phyloP scores from a whole-genome alignment of 2,329 filamentous ascomycete species.

The Aspergillus novofumigatus region DNA sequence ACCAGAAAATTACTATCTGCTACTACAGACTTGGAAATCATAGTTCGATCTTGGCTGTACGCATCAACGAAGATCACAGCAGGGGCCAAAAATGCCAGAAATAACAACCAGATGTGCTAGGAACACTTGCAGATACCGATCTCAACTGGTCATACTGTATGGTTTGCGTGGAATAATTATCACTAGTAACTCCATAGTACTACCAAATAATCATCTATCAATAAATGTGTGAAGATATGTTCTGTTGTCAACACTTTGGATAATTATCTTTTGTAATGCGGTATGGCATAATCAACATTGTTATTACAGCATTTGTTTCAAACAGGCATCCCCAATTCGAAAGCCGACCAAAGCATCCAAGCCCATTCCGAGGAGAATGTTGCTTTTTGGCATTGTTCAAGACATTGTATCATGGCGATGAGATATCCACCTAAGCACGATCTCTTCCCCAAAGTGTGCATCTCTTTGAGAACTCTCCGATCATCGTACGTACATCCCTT shows the following conservation, averaged over 20 bases:
- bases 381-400: not conserved
- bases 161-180: not conserved
- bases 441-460: not conserved
- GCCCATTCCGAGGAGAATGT: not conserved
- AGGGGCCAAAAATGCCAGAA: not conserved
- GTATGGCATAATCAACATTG: not conserved
- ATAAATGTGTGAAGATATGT: not conserved
- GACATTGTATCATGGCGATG: not conserved
- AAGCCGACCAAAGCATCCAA: not conserved
- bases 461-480: not conserved
- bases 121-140: not conserved
- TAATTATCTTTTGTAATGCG: not conserved
- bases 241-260: not conserved
- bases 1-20: not conserved
- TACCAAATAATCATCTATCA: not conserved
- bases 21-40: constrained; percentile 8
- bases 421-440: not conserved
- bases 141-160: not conserved
- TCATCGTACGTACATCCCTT: not conserved
- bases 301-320: not conserved
- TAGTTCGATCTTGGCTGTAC: constrained; percentile 16
- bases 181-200: not conserved
- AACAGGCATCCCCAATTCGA: not conserved
- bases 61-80: constrained; percentile 1
- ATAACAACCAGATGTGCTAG: constrained; percentile 1